These are phyloP conservation scores for Botrytis deweyae DNA, from an alignment of 2,329 filamentous ascomycete genomes.

Conservation along the genomic window DNA sequence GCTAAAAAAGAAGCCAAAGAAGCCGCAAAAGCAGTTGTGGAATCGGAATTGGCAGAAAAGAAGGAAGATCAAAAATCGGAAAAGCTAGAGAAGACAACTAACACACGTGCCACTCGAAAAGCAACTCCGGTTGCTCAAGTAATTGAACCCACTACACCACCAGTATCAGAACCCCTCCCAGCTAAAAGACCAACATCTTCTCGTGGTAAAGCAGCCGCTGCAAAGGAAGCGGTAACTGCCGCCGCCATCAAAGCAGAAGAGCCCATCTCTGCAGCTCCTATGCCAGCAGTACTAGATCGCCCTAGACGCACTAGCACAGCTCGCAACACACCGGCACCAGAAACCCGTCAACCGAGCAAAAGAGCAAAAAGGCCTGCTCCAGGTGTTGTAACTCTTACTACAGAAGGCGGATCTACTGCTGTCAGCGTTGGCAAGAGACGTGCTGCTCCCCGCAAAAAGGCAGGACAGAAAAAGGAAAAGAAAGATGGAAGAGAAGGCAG, in stretches of 20 bases:
- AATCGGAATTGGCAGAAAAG: conserved; percentile 10
- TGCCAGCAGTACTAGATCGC: conserved; percentile 34
- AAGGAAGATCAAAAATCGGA: conserved; percentile 14
- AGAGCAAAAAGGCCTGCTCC: conserved; percentile 70
- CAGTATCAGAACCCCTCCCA: conserved; percentile 28
- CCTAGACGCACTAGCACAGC: conserved; percentile 41
- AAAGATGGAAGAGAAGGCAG: conserved; percentile 44
- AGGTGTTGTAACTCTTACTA: conserved; percentile 58
- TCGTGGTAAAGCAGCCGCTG: conserved; percentile 36
- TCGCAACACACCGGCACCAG: conserved; percentile 44
- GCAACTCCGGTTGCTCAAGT: conserved; percentile 22
- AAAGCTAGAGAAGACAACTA: conserved; percentile 16
- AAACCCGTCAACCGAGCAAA: conserved; percentile 49
- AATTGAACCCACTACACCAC: conserved; percentile 25
- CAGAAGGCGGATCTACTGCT: conserved; percentile 47
- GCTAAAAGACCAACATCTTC: conserved; percentile 38
- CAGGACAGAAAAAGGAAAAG: conserved; percentile 46
- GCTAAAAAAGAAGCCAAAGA: conserved; percentile 15
- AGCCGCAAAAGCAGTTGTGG: conserved; percentile 4
- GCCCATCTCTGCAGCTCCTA: conserved; percentile 22
- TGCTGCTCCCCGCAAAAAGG: conserved; percentile 66
- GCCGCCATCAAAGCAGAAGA: conserved; percentile 30
- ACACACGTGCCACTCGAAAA: conserved; percentile 19
- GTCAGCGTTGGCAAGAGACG: conserved; percentile 71
- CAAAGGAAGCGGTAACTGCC: conserved; percentile 32